Evolutionary conservation across 345 rosid genomes (phyloP).

Genomic region (Schrenkiella parvula): DNA sequence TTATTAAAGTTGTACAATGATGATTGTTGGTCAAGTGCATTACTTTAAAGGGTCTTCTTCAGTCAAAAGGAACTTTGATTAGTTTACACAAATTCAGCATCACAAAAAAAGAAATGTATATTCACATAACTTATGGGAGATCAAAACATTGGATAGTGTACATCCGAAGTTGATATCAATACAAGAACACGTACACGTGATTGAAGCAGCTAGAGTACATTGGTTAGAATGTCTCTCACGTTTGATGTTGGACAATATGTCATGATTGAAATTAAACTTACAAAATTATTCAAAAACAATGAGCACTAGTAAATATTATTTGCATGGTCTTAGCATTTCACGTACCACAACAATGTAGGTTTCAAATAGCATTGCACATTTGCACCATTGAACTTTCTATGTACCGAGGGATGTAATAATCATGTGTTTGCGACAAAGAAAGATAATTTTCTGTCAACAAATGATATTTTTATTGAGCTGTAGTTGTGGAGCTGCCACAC

Average conservation of each 20-base stretch:
- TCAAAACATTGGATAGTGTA: not conserved
- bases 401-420: too few species aligned
- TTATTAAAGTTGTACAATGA: constrained; percentile 22
- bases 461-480: too few species aligned
- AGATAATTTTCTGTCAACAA: too few species aligned
- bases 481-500: too few species aligned
- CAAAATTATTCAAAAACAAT: not conserved
- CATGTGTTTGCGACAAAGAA: too few species aligned
- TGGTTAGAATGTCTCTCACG: not conserved
- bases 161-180: not conserved
- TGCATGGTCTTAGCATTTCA: too few species aligned
- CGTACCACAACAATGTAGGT: too few species aligned
- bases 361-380: too few species aligned
- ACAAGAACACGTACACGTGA: not conserved
- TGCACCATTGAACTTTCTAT: too few species aligned
- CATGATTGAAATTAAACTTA: not conserved
- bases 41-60: constrained; percentile 33
- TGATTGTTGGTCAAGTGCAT: constrained; percentile 6
- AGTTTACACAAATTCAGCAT: not conserved
- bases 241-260: not conserved
- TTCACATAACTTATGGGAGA: not conserved
- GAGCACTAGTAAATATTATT: too few species aligned
- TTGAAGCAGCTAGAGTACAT: not conserved
- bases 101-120: not conserved
- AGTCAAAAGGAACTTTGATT: constrained; percentile 21